Evolutionary conservation across 2,329 filamentous ascomycete species (phyloP), one percentile per base, ranked within the genome.

Genomic region (Orbilia brochopaga): DNA sequence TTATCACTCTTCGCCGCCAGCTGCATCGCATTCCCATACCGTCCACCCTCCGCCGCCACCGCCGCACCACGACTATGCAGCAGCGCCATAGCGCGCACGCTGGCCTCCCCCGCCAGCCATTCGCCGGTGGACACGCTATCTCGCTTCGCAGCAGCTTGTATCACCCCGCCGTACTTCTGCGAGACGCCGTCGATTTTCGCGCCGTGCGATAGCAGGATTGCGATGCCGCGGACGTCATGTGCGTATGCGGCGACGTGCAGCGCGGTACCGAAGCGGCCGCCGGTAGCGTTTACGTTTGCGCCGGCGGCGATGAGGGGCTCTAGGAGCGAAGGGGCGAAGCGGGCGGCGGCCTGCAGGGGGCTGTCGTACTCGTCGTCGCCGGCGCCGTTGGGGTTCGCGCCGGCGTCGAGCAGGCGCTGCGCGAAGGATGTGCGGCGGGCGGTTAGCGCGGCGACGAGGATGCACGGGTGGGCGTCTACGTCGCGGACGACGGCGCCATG

Each of bases 261-360:
- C 3, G 66, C 59, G 2, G 66, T 64, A 1, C 66, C 54, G 21
- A 64, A 70, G 0, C 32, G 19, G 4, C 58, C 51, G n/a, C 59
- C 37, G 7, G 59, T n/a, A n/a, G 66, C 59, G 15, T 70, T 64
- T 4, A 70, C 59, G 42, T 70, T 40, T 2, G 66, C 66, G 0
- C 66, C 66, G 8, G 59, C 54, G 3, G 37, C 35, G 53, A 64
- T 70, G 1, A 70, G 27, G 1, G 42, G 48, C n/a, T 70, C 54
- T 1, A 62, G n/a, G 1, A 70, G 19, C 2, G 44, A 58, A 7
- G 48, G 35, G 2, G 1, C 24, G 40, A 8, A 54, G 30, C 15
- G 21, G 7, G 35, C 55, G 2, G 54, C 66, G 15, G 66, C 59
- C 32, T 70, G 66, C 2, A 70, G 48, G 1, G 66, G 59, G 23